phyloP scores from a whole-genome alignment of 2,329 filamentous ascomycete species.

The Akanthomyces lecanii region DNA sequence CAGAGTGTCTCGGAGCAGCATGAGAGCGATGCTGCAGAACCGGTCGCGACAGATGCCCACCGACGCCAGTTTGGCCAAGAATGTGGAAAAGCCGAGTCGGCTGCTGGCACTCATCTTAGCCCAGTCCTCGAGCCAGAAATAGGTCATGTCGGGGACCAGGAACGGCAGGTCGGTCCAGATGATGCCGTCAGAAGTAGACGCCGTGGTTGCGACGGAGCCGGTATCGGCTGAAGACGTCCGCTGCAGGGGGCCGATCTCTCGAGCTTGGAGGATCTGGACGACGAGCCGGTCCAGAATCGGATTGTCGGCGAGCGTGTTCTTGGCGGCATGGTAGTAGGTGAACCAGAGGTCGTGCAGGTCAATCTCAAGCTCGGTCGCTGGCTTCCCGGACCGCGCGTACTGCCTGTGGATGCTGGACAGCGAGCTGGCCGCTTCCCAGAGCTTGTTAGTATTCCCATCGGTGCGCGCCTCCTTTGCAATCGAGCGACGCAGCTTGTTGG shows the following conservation, averaged over 20 bases:
- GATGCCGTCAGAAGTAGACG: not conserved
- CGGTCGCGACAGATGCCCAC: not conserved
- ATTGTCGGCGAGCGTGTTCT: not conserved
- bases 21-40: not conserved
- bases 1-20: not conserved
- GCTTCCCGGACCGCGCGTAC: not conserved
- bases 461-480: not conserved
- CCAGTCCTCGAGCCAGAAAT: constrained; percentile 3
- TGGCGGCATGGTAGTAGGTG: constrained; percentile 7
- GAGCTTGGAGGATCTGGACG: not conserved
- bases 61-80: constrained; percentile 2
- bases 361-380: not conserved
- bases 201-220: not conserved
- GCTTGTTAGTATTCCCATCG: not conserved
- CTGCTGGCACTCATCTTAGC: not conserved
- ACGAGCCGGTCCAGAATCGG: constrained; percentile 1
- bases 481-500: not conserved
- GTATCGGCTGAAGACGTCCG: not conserved
- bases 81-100: not conserved
- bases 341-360: constrained; percentile 12
- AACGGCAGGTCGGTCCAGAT: not conserved
- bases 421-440: not conserved
- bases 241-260: not conserved
- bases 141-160: not conserved
- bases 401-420: not conserved